phyloP scores from a whole-genome alignment of 2,329 filamentous ascomycete species.

The Cladophialophora psammophila region DNA sequence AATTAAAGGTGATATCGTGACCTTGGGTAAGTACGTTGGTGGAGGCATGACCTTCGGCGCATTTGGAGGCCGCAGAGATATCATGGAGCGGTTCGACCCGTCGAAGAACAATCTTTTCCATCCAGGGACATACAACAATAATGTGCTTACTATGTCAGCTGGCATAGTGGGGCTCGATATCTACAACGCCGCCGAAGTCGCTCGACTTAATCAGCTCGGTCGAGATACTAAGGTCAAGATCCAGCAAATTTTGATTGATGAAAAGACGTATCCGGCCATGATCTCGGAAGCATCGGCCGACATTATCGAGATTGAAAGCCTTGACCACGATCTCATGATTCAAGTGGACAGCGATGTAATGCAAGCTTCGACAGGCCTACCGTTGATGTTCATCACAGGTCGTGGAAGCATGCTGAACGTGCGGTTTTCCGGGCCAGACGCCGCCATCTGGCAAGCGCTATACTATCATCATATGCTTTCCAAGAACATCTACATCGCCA shows the following conservation, averaged over 20 bases:
- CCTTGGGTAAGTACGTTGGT: conserved; percentile 71
- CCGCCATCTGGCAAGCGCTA: conserved; percentile 29
- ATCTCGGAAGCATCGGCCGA: not conserved
- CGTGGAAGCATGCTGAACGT: conserved; percentile 43
- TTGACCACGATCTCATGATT: not conserved
- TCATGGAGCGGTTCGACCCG: conserved; percentile 67
- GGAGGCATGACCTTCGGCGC: conserved; percentile 72
- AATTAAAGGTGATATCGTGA: conserved; percentile 67
- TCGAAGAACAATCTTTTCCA: conserved; percentile 52
- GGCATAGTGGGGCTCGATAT: conserved; percentile 46
- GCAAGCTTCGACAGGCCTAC: conserved; percentile 16
- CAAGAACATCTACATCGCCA: conserved; percentile 39
- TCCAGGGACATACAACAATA: conserved; percentile 73
- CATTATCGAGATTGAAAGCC: conserved; percentile 10
- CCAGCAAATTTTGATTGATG: conserved; percentile 19
- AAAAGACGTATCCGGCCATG: conserved; percentile 9
- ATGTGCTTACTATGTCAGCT: conserved; percentile 65
- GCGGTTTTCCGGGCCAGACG: conserved; percentile 38
- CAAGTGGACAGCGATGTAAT: not conserved
- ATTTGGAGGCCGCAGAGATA: conserved; percentile 66
- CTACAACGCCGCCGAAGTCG: conserved; percentile 30
- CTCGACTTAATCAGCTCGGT: conserved; percentile 39
- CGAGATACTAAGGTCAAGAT: conserved; percentile 35
- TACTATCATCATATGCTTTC: conserved; percentile 41
- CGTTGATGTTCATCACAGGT: conserved; percentile 42